Conservation (phyloP, 192 early-diverging fungal species). For the Thamnidium elegans region DNA sequence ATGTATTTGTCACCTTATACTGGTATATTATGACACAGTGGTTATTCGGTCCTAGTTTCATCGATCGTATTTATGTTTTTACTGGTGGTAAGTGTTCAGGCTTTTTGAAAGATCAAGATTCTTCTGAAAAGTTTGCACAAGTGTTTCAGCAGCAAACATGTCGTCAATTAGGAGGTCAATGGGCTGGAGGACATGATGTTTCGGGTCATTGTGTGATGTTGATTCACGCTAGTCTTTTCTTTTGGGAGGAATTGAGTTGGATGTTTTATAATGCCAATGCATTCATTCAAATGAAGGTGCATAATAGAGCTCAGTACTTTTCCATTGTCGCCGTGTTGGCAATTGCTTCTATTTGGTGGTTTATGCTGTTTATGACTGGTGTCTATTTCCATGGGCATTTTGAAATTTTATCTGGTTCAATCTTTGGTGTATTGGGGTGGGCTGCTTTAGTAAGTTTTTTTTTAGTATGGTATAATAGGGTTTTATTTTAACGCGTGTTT, state of each 20-base stretch:
- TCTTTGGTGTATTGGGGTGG: slow-evolving; percentile 74
- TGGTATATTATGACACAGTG: slow-evolving; percentile 85
- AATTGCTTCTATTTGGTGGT: slow-evolving; percentile 65
- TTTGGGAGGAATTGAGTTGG: slow-evolving; percentile 63
- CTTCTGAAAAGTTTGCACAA: slow-evolving; percentile 19
- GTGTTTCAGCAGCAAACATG: slow-evolving; percentile 32
- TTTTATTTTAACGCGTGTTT: not conserved
- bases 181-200: slow-evolving; percentile 81
- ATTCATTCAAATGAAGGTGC: slow-evolving; percentile 4
- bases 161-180: slow-evolving; percentile 57
- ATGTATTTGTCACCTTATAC: slow-evolving; percentile 67
- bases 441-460: slow-evolving; percentile 29
- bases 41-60: slow-evolving; percentile 77
- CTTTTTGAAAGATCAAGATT: slow-evolving; percentile 6
- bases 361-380: slow-evolving; percentile 75
- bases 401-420: slow-evolving; percentile 68
- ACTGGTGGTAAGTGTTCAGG: slow-evolving; percentile 68
- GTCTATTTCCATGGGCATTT: slow-evolving; percentile 72
- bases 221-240: slow-evolving; percentile 70
- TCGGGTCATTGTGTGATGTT: slow-evolving; percentile 87
- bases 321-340: slow-evolving; percentile 38
- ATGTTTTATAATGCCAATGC: slow-evolving; percentile 26
- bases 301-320: slow-evolving; percentile 21
- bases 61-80: slow-evolving; percentile 72
- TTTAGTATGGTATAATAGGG: not conserved